Evolutionary conservation across 208 protist genomes (phyloP).

Genomic region (Leishmania mexicana): DNA sequence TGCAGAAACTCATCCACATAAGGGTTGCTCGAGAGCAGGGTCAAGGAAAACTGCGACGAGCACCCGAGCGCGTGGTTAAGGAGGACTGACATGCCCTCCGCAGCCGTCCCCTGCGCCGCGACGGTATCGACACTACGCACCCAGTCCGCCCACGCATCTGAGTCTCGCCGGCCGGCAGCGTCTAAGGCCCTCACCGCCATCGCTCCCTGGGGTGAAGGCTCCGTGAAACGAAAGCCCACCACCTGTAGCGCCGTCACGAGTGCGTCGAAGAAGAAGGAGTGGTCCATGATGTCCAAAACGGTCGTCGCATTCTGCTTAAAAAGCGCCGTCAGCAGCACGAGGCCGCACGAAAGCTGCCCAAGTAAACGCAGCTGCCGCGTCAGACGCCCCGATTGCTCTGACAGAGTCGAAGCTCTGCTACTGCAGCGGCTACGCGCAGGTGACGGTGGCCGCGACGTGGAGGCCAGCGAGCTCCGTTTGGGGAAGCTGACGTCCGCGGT

Average conservation of each 20-base stretch:
- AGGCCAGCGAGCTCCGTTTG: not conserved
- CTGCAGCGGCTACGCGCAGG: not conserved
- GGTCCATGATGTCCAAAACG: constrained; percentile 56
- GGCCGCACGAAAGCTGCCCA: constrained; percentile 45
- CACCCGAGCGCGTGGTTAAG: not conserved
- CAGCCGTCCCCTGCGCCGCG: not conserved
- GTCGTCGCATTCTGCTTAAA: constrained; percentile 36
- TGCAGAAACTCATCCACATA: constrained; percentile 68
- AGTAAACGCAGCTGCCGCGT: constrained; percentile 30
- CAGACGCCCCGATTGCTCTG: not conserved
- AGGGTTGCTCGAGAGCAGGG: constrained; percentile 24
- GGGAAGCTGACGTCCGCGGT: not conserved
- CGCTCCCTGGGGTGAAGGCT: not conserved
- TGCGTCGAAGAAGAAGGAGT: constrained; percentile 62
- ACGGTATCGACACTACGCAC: constrained; percentile 9
- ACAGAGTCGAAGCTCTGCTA: not conserved
- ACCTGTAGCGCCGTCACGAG: constrained; percentile 42
- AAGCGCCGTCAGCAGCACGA: constrained; percentile 48
- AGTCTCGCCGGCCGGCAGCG: not conserved
- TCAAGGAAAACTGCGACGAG: constrained; percentile 21
- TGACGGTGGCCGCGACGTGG: not conserved
- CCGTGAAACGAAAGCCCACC: constrained; percentile 18
- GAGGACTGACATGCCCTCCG: not conserved
- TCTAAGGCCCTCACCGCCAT: not conserved
- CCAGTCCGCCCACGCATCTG: constrained; percentile 24